Evolutionary conservation across 2,329 filamentous ascomycete species (phyloP).

Genomic region (Talaromyces sp.): DNA sequence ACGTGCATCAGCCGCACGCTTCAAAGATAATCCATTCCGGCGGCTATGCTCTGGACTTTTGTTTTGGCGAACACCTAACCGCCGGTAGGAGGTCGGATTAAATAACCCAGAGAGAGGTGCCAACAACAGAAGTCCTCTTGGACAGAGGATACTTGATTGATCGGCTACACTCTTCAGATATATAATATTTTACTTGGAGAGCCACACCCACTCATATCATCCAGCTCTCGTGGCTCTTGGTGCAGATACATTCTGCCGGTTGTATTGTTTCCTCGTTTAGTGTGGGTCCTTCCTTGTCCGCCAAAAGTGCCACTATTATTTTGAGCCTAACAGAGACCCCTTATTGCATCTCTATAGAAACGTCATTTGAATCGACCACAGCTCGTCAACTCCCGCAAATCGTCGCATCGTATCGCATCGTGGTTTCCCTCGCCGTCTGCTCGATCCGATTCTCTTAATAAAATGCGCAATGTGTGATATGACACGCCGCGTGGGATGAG

Average conservation of each 20-base stretch:
- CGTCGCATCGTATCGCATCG: neutral
- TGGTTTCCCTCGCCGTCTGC: neutral
- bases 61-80: neutral
- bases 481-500: slow-evolving; percentile 7
- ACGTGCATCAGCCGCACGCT: slow-evolving; percentile 13
- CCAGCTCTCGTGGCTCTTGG: too few species aligned
- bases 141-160: neutral
- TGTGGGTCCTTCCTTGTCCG: slow-evolving; percentile 9
- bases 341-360: slow-evolving; percentile 7
- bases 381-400: neutral
- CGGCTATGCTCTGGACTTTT: neutral
- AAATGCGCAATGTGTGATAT: slow-evolving; percentile 7
- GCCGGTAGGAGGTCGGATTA: slow-evolving; percentile 3
- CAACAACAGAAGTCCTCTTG: neutral
- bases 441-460: neutral
- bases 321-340: slow-evolving; percentile 13
- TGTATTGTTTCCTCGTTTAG: neutral
- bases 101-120: slow-evolving; percentile 6
- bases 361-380: slow-evolving; percentile 7
- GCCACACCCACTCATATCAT: neutral
- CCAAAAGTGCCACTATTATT: slow-evolving; percentile 10
- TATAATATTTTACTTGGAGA: too few species aligned
- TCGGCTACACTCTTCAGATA: neutral
- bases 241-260: neutral
- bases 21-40: slow-evolving; percentile 8